These are phyloP conservation scores for Geotrichum candidum DNA, from an alignment of 1,139 yeast species.

Conservation along the genomic window DNA sequence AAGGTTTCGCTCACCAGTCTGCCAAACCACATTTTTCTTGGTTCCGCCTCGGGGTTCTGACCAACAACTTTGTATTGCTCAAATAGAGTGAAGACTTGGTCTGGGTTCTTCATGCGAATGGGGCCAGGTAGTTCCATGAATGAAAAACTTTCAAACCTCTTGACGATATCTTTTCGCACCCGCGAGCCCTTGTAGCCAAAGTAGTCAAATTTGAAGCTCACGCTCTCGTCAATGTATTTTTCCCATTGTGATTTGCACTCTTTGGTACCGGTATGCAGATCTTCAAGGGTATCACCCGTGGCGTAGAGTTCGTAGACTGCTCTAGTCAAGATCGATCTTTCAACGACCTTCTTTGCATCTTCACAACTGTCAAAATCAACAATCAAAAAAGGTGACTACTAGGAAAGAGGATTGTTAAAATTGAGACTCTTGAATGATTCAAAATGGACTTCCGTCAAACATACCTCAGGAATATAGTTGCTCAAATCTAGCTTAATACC, in stretches of 20 bases:
- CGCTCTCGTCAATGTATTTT: constrained; percentile 13
- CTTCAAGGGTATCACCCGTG: constrained; percentile 49
- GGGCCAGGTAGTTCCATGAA: constrained; percentile 72
- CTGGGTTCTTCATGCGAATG: constrained; percentile 72
- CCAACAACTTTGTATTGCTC: constrained; percentile 61
- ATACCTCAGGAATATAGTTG: constrained; percentile 45
- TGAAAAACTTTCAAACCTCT: constrained; percentile 63
- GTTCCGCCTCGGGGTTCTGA: constrained; percentile 47
- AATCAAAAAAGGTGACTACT: constrained; percentile 56
- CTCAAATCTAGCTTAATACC: constrained; percentile 55
- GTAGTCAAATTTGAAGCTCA: constrained; percentile 71
- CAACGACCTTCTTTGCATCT: constrained; percentile 59
- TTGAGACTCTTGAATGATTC: background rate
- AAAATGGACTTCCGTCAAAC: constrained; percentile 7
- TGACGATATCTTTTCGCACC: constrained; percentile 48
- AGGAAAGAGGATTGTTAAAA: background rate
- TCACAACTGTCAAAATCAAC: constrained; percentile 58
- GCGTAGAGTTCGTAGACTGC: constrained; percentile 89
- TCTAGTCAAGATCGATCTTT: constrained; percentile 62
- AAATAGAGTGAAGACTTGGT: constrained; percentile 61
- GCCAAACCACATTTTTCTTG: constrained; percentile 66
- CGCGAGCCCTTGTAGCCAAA: constrained; percentile 68
- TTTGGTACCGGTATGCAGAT: constrained; percentile 53
- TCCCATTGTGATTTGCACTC: constrained; percentile 23
- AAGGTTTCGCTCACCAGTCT: constrained; percentile 62